Conservation (phyloP, 225 moss, liverwort and hornwort genomes). For the Rhytidiadelphus loreus region DNA sequence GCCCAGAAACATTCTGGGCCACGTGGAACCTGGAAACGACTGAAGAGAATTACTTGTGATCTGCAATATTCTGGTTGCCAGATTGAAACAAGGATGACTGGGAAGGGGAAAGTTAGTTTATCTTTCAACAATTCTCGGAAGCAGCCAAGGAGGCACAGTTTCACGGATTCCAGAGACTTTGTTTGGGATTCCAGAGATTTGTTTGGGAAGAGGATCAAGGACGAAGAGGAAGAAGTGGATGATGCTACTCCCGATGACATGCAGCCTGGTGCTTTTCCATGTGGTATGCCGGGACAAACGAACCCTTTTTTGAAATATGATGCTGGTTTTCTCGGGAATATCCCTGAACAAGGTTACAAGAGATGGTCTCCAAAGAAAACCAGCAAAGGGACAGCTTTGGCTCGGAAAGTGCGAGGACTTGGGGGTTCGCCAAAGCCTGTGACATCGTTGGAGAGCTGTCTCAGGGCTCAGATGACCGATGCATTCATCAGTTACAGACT, state of each 20-base stretch:
- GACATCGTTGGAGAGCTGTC: constrained; percentile 86
- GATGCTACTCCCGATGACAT: not conserved
- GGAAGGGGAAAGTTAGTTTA: constrained; percentile 10
- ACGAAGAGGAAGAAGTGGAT: not conserved
- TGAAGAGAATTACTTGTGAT: not conserved
- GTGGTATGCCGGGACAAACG: constrained; percentile 7
- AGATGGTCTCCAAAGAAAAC: constrained; percentile 25
- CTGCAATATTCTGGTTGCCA: not conserved
- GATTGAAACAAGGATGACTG: constrained; percentile 7
- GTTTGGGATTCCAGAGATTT: constrained; percentile 9
- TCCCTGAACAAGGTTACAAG: not conserved
- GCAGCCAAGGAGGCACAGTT: constrained; percentile 12
- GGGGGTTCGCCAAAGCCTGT: constrained; percentile 74
- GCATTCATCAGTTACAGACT: constrained; percentile 17
- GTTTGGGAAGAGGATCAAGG: constrained; percentile 1
- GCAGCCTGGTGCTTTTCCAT: not conserved
- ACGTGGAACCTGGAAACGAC: not conserved
- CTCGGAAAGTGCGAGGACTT: constrained; percentile 31
- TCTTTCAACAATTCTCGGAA: constrained; percentile 13
- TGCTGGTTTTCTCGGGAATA: not conserved
- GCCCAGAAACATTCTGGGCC: not conserved
- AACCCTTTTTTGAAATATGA: constrained; percentile 12
- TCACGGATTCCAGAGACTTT: constrained; percentile 9
- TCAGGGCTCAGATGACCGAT: constrained; percentile 67
- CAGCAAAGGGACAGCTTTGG: constrained; percentile 25